Conservation (phyloP, 2,329 filamentous ascomycete genomes). For the Trichoderma endophyticum region DNA sequence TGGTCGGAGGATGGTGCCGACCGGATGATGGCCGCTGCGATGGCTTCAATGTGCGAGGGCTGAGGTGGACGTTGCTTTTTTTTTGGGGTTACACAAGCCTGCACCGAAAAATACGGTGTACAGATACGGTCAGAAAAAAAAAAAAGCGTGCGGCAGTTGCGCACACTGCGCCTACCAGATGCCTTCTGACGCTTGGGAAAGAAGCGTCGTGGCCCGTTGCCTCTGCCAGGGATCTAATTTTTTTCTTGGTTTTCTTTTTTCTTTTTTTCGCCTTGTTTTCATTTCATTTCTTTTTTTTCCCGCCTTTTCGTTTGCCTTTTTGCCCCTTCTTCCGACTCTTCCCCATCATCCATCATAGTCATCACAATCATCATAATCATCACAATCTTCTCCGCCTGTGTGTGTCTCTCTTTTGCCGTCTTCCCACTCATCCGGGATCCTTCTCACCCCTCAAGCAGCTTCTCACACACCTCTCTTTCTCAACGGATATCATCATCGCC, state of each 20-base stretch:
- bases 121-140: neutral
- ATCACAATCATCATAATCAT: neutral
- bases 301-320: neutral
- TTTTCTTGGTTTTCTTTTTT: neutral
- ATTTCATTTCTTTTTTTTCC: neutral
- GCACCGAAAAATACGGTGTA: conserved; percentile 12
- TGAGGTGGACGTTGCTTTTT: neutral
- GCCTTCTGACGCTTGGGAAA: neutral
- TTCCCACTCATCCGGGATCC: neutral
- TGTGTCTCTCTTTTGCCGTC: neutral
- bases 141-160: neutral
- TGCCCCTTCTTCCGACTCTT: neutral
- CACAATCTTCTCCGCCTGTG: neutral
- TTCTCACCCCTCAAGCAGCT: neutral
- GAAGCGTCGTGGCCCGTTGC: neutral
- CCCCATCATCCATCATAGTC: neutral
- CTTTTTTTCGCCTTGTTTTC: neutral
- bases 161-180: neutral
- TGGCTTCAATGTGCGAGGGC: neutral
- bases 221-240: neutral
- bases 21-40: neutral
- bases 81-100: neutral
- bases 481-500: neutral
- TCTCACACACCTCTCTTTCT: neutral
- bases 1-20: neutral